These are phyloP conservation scores for Helotiales sp. DNA, from an alignment of 2,329 filamentous ascomycete genomes.

Conservation along the genomic window DNA sequence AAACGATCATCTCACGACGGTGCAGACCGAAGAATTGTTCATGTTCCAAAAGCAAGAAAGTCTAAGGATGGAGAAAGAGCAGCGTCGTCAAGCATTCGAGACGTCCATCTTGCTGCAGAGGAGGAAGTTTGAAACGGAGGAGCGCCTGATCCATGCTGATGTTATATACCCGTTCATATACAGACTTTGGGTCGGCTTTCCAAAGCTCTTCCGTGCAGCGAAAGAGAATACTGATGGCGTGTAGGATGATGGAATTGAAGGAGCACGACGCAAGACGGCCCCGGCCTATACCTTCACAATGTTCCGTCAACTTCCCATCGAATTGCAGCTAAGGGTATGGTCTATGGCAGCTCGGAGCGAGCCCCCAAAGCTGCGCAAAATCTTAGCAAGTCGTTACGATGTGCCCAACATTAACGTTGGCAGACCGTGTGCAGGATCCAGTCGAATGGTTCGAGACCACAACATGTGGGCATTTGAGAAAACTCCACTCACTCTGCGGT, in stretches of 20 bases:
- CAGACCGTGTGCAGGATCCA: background rate
- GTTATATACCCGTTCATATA: conserved; percentile 1
- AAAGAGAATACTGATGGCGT: background rate
- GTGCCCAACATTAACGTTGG: background rate
- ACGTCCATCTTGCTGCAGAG: background rate
- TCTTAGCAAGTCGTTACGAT: background rate
- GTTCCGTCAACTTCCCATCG: background rate
- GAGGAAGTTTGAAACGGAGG: background rate
- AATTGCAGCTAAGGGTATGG: background rate
- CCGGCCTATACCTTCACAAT: conserved; percentile 9
- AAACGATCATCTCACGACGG: background rate
- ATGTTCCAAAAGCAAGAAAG: conserved; percentile 5
- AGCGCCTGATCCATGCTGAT: background rate
- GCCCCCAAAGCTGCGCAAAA: background rate
- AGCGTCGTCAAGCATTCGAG: background rate
- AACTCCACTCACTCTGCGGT: background rate
- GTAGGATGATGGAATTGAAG: background rate
- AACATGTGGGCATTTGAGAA: background rate
- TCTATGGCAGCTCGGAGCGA: conserved; percentile 4
- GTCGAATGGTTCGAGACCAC: background rate
- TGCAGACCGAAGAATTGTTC: background rate
- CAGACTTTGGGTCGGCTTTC: background rate
- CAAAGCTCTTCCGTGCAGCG: background rate
- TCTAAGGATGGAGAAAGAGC: background rate
- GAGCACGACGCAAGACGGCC: background rate